Conservation (phyloP, 1,284 basidiomycete species). For the Ganoderma boninense region DNA sequence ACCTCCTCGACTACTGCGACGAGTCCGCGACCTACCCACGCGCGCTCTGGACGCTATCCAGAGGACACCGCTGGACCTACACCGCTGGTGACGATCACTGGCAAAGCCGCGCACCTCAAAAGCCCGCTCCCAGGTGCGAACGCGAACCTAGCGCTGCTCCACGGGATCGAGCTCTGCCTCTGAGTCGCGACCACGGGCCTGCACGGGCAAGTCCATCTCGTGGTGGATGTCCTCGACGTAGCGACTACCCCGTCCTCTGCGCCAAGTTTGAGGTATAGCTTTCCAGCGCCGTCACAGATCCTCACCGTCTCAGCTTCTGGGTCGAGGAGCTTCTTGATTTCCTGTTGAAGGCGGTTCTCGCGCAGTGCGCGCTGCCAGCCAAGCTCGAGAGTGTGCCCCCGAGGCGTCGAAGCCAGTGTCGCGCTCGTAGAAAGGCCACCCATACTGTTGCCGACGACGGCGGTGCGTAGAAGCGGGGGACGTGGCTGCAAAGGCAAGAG, state of each 20-base stretch:
- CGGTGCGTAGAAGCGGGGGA: not conserved
- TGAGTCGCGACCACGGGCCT: too few species aligned
- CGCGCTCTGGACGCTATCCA: too few species aligned
- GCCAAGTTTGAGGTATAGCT: not conserved
- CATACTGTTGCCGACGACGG: not conserved
- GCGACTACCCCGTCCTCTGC: not conserved
- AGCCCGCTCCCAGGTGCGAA: too few species aligned
- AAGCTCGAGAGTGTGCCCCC: not conserved
- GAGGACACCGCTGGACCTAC: too few species aligned
- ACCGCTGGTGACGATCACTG: too few species aligned
- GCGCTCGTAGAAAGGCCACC: not conserved
- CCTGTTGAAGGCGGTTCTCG: constrained; percentile 3
- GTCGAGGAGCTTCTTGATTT: not conserved
- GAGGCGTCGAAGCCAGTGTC: not conserved
- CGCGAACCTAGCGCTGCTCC: too few species aligned
- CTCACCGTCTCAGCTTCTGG: not conserved
- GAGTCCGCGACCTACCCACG: too few species aligned
- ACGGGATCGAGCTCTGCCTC: too few species aligned
- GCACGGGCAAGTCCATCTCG: constrained; percentile 18
- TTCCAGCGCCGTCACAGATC: not conserved
- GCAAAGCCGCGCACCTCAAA: too few species aligned
- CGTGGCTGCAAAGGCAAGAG: not conserved
- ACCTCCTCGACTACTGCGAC: too few species aligned
- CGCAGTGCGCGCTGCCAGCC: constrained; percentile 6
- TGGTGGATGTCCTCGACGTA: constrained; percentile 6